Percentiles rank a stretch among this genome's conserved stretches.
Evolutionary conservation across 306 rosid species (phyloP).

Genomic region (Malus sieversii): DNA sequence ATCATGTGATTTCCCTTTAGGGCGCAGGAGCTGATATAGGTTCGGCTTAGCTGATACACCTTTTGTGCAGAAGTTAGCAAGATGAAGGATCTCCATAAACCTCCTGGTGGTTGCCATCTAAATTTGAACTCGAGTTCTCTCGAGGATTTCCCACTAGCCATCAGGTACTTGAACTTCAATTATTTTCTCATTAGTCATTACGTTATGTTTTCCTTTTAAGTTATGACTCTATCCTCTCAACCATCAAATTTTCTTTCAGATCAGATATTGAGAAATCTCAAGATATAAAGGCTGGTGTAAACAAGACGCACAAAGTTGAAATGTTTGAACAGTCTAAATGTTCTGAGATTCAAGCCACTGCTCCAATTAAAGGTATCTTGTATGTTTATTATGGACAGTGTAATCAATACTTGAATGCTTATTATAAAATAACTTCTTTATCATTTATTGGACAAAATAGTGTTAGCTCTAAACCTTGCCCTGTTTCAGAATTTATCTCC

Average conservation of each 20-base stretch:
- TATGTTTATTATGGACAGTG: neutral
- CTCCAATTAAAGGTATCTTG: slow-evolving; percentile 43
- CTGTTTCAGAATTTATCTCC: slow-evolving; percentile 41
- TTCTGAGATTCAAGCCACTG: slow-evolving; percentile 29
- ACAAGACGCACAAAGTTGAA: slow-evolving; percentile 16
- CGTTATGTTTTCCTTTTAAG: slow-evolving; percentile 3
- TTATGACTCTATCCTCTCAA: slow-evolving; percentile 11
- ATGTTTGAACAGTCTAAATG: slow-evolving; percentile 23
- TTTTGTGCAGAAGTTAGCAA: slow-evolving; percentile 36
- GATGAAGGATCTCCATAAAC: slow-evolving; percentile 25
- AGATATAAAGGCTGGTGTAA: slow-evolving; percentile 24
- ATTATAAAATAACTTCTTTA: slow-evolving; percentile 5
- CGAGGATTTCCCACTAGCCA: slow-evolving; percentile 28
- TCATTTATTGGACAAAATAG: slow-evolving; percentile 10
- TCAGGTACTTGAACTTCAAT: slow-evolving; percentile 32
- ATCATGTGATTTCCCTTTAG: slow-evolving; percentile 12
- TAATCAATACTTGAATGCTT: neutral
- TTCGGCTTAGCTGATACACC: slow-evolving; percentile 12
- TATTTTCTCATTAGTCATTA: too few relatives aligned
- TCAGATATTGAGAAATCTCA: slow-evolving; percentile 30
- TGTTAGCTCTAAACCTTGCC: neutral
- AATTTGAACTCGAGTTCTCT: slow-evolving; percentile 15
- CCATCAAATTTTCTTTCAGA: slow-evolving; percentile 27
- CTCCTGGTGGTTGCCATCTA: slow-evolving; percentile 13
- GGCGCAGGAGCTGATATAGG: neutral